Conservation (phyloP, 2,329 filamentous ascomycete genomes). For the Ceratocystis eucalypticola region DNA sequence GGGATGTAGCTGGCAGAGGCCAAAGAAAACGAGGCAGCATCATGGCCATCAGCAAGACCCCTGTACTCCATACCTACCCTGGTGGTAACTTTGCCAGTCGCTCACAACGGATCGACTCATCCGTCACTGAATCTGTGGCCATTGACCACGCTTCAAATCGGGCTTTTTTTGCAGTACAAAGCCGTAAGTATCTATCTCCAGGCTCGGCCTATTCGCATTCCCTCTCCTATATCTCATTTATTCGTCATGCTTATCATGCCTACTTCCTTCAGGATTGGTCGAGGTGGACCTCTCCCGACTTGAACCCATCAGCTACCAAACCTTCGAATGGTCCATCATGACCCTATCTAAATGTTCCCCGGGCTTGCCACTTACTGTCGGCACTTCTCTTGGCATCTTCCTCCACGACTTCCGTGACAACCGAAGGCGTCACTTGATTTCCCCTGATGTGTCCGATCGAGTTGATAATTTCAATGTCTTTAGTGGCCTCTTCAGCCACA, state of each 20-base stretch:
- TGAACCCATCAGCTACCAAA: constrained; percentile 51
- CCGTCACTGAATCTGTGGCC: constrained; percentile 69
- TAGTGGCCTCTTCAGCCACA: constrained; percentile 36
- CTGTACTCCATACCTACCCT: constrained; percentile 38
- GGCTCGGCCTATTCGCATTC: background rate
- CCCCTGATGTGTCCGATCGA: constrained; percentile 20
- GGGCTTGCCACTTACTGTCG: constrained; percentile 64
- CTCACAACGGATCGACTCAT: constrained; percentile 38
- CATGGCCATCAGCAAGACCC: constrained; percentile 49
- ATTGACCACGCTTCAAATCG: constrained; percentile 53
- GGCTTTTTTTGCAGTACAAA: constrained; percentile 70
- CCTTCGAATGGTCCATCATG: constrained; percentile 71
- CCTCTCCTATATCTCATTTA: background rate
- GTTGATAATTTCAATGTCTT: constrained; percentile 25
- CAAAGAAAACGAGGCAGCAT: constrained; percentile 45
- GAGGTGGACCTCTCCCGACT: constrained; percentile 71
- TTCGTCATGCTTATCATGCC: constrained; percentile 4
- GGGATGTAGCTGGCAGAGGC: constrained; percentile 54
- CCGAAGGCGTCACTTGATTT: constrained; percentile 24
- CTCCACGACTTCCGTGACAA: constrained; percentile 60
- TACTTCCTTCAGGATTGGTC: constrained; percentile 41
- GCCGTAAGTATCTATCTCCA: constrained; percentile 35
- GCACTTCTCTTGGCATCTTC: constrained; percentile 68
- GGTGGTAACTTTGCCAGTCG: constrained; percentile 5
- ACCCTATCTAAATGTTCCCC: constrained; percentile 59